Conservation (phyloP, 2,329 filamentous ascomycete genomes). For the Alternaria tenuissima region DNA sequence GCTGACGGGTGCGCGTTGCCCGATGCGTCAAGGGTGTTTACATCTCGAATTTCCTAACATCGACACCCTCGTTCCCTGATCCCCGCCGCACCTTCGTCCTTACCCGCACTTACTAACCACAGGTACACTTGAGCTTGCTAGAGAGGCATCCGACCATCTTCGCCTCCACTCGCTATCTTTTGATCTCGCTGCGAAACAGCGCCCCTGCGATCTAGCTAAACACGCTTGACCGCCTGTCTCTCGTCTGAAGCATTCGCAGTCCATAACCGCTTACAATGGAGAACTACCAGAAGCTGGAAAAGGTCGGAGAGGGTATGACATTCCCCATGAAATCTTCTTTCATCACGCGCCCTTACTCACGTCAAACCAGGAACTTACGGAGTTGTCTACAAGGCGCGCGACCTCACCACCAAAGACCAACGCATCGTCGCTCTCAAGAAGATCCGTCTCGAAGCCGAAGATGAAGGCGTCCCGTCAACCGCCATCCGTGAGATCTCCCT, state of each 20-base stretch:
- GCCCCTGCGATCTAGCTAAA: slow-evolving; percentile 1
- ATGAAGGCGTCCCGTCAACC: slow-evolving; percentile 91
- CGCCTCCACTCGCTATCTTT: neutral
- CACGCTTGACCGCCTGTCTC: slow-evolving; percentile 31
- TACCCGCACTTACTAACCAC: slow-evolving; percentile 37
- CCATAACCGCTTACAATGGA: slow-evolving; percentile 68
- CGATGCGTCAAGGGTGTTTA: slow-evolving; percentile 33
- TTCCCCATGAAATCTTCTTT: neutral
- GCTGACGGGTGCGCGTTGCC: slow-evolving; percentile 30
- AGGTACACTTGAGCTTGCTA: slow-evolving; percentile 22
- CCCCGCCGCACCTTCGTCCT: slow-evolving; percentile 17
- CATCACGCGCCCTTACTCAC: slow-evolving; percentile 13
- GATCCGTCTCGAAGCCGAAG: slow-evolving; percentile 92
- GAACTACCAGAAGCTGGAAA: slow-evolving; percentile 96
- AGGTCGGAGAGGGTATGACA: slow-evolving; percentile 87
- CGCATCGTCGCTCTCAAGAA: slow-evolving; percentile 94
- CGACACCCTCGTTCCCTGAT: slow-evolving; percentile 14
- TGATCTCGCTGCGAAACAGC: slow-evolving; percentile 7
- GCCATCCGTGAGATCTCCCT: slow-evolving; percentile 94
- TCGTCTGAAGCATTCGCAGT: slow-evolving; percentile 23
- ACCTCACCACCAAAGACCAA: slow-evolving; percentile 77
- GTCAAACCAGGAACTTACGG: slow-evolving; percentile 80
- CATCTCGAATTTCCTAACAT: slow-evolving; percentile 34
- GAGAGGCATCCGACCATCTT: neutral
- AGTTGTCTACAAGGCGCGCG: slow-evolving; percentile 92